Evolutionary conservation across 371 early-diverging fungal genomes (phyloP), one percentile per base, ranked within the genome.

Genomic region (Blakeslea trispora): DNA sequence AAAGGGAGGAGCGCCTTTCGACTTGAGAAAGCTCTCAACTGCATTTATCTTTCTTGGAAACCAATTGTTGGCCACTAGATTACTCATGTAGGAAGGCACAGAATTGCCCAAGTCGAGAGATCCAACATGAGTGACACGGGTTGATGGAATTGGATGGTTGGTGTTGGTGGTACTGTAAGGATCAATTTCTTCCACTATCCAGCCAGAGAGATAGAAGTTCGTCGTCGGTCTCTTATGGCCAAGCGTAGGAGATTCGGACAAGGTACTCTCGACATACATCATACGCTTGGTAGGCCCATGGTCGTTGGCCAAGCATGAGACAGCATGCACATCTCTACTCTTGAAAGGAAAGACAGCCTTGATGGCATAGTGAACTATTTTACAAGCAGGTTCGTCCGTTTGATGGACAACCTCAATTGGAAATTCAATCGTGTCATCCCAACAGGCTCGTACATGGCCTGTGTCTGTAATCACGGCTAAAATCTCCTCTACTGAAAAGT

Each of bases 81-180:
- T 81, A 41, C 84, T 84, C 39, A 84, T 65, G 50, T 77, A 72
- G 1, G 80, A 72, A 34, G 84, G 84, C 1, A 84, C 70, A 0
- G 75, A 67, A 3, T 63, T 59, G 4, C 84, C 84, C 1, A 84
- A 52, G 56, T 84, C 84, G 18, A 82, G 24, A 7, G 81, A 72
- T 1, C 71, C 73, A 37, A 84, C 73, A 49, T 64, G 77, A 0
- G 77, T 81, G 4, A 77, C 82, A 0, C 82, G 77, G 10, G 75
- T 81, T 0, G 82, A 82, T 5, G 84, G 84, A 15, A 84, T 84
- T 0, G 82, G 84, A 53, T 84, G 80, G 24, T 79, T 82, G 21
- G 65, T 68, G 2, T 72, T 64, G 13, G 32, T 32, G 8, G 84
- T 78, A 1, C 77, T 82, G 41, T 84, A 84, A 1, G 84, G 84